A percentile compares a stretch with the other conserved stretches of the same genome.
These are phyloP conservation scores for Exophiala sideris DNA, from an alignment of 2,329 filamentous ascomycete genomes.

Conservation along the genomic window DNA sequence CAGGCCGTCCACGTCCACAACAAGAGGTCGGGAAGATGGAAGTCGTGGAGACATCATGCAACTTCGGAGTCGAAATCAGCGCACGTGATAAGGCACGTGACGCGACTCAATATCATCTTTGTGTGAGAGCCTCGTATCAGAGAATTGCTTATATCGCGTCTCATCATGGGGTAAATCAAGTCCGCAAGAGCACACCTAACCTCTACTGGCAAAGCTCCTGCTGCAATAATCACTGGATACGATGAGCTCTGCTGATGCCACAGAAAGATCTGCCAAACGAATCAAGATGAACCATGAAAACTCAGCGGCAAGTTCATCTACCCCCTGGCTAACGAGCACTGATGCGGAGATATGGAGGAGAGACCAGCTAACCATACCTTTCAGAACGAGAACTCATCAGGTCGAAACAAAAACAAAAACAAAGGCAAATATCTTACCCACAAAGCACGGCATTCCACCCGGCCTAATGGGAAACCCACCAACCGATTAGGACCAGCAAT, in stretches of 20 bases:
- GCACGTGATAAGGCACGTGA: too few relatives aligned
- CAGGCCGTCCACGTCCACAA: too few relatives aligned
- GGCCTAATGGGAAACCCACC: neutral
- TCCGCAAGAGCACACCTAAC: neutral
- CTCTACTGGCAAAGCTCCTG: neutral
- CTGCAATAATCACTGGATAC: neutral
- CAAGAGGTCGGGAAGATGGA: too few relatives aligned
- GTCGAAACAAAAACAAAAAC: neutral
- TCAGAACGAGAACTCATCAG: neutral
- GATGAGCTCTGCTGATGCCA: neutral
- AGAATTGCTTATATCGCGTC: too few relatives aligned
- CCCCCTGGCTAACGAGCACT: neutral
- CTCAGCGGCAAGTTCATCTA: neutral
- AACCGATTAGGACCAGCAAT: slow-evolving; percentile 2
- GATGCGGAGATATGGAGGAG: neutral
- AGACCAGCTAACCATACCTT: neutral
- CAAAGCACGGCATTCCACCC: neutral
- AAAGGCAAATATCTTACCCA: slow-evolving; percentile 2
- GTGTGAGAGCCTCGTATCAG: too few relatives aligned
- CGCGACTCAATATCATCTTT: too few relatives aligned
- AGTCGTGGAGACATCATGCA: too few relatives aligned
- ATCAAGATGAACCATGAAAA: slow-evolving; percentile 9
- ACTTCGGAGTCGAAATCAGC: too few relatives aligned
- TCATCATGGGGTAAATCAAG: neutral
- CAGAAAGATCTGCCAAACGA: slow-evolving; percentile 8